Evolutionary conservation across 257 asterid genomes (phyloP).

Genomic region (Solanum virginianum): DNA sequence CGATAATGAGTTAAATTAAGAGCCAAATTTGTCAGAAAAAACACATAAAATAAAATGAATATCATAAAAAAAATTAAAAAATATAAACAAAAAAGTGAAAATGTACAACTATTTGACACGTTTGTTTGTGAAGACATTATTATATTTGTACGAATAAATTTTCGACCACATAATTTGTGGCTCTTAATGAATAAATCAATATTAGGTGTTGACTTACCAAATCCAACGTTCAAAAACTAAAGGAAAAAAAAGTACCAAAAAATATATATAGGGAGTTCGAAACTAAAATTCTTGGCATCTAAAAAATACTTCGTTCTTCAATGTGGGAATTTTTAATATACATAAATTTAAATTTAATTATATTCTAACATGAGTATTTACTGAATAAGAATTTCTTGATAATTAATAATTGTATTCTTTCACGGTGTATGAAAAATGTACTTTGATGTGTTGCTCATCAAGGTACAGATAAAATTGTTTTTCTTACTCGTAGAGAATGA

Average conservation of each 20-base stretch:
- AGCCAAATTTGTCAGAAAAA: background rate
- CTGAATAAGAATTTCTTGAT: background rate
- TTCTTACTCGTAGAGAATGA: too few species aligned
- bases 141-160: background rate
- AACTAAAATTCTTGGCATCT: background rate
- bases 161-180: background rate
- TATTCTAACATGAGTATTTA: background rate
- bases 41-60: too few species aligned
- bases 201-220: conserved; percentile 1
- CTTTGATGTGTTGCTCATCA: background rate
- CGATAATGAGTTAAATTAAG: background rate
- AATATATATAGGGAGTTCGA: background rate
- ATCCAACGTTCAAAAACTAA: background rate
- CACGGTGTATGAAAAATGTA: background rate
- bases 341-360: too few species aligned
- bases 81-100: background rate
- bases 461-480: too few species aligned
- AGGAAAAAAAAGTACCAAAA: too few species aligned
- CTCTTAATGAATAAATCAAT: background rate
- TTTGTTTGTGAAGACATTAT: background rate
- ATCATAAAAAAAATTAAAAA: background rate
- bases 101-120: background rate
- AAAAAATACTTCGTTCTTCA: too few species aligned
- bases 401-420: background rate
- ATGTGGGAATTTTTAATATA: too few species aligned